phyloP scores from a whole-genome alignment of 176 grass and related monocot species.

The Oryza brachyantha region DNA sequence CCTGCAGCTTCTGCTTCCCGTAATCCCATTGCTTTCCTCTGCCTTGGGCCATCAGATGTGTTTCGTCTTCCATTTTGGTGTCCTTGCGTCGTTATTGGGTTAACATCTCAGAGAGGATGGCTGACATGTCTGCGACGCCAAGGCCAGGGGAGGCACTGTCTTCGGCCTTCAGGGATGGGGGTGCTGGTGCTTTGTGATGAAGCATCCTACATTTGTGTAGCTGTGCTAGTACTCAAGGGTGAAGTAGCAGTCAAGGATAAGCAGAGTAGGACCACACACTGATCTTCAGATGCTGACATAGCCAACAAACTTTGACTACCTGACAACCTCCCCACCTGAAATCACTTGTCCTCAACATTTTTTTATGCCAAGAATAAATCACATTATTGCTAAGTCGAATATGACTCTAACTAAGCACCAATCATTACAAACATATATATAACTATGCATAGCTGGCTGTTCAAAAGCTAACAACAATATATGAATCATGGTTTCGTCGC shows the following conservation, averaged over 20 bases:
- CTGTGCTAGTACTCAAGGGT: not conserved
- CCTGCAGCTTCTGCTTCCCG: not conserved
- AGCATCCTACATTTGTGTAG: not conserved
- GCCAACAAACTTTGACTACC: not conserved
- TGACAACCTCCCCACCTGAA: not conserved
- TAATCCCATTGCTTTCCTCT: not conserved
- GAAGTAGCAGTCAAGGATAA: constrained; percentile 32
- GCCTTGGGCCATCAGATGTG: not conserved
- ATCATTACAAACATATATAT: not conserved
- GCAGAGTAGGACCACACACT: not conserved
- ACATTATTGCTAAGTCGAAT: not conserved
- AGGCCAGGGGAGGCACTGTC: not conserved
- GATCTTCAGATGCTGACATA: not conserved
- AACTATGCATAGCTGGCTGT: not conserved
- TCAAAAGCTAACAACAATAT: not conserved
- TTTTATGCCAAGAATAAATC: not conserved
- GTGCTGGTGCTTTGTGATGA: not conserved
- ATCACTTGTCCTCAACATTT: not conserved
- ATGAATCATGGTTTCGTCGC: not conserved
- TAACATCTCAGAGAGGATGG: constrained; percentile 13
- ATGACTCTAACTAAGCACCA: not conserved
- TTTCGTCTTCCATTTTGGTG: not conserved
- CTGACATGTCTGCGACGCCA: not conserved
- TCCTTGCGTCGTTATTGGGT: not conserved
- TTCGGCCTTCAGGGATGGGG: not conserved